These are phyloP conservation scores for Fistulinella prunicolor DNA, from an alignment of 768 basidiomycete genomes.

Conservation along the genomic window DNA sequence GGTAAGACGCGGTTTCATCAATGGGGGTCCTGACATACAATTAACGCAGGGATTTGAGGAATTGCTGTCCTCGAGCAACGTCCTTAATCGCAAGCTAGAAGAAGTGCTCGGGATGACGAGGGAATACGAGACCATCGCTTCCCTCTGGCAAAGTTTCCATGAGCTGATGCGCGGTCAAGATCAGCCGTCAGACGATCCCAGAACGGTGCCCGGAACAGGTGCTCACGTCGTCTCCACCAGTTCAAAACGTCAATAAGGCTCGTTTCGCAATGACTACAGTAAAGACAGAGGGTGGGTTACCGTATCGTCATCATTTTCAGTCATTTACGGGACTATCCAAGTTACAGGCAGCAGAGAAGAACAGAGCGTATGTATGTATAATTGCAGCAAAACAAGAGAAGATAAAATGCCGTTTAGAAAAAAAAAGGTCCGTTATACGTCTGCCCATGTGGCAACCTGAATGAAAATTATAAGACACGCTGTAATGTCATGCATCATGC, in stretches of 20 bases:
- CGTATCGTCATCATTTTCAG: constrained; percentile 18
- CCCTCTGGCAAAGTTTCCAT: constrained; percentile 80
- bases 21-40: background rate
- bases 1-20: constrained; percentile 39
- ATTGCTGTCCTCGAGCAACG: constrained; percentile 78
- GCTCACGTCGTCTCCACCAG: constrained; percentile 52
- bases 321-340: constrained; percentile 36
- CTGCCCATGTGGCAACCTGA: constrained; percentile 54
- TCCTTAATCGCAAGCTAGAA: constrained; percentile 86
- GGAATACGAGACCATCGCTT: constrained; percentile 87
- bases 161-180: constrained; percentile 63
- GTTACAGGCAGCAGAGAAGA: constrained; percentile 33
- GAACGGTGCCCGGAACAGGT: constrained; percentile 64
- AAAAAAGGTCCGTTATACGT: constrained; percentile 38
- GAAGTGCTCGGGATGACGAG: constrained; percentile 90
- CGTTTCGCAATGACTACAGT: constrained; percentile 3
- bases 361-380: constrained; percentile 28
- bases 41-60: constrained; percentile 82
- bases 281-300: constrained; percentile 17
- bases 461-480: background rate
- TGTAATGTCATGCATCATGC: background rate
- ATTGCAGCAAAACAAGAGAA: constrained; percentile 33
- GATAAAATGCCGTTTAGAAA: constrained; percentile 25
- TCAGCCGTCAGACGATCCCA: constrained; percentile 30
- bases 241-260: constrained; percentile 22